Evolutionary conservation across 2,329 filamentous ascomycete species (phyloP), one percentile per base, ranked within the genome.

Genomic region (Ophiostoma sp.): DNA sequence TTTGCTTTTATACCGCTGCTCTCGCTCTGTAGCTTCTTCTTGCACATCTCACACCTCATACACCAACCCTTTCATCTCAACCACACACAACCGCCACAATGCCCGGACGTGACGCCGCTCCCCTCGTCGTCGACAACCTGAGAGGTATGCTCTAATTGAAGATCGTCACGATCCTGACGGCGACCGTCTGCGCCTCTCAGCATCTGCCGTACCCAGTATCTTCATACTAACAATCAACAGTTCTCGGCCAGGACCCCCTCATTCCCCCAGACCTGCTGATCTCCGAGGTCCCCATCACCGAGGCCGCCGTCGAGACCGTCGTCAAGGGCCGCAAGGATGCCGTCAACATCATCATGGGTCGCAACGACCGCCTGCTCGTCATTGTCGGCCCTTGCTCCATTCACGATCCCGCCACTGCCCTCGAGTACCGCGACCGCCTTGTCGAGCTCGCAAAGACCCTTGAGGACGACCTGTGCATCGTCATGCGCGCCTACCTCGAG

Each of bases 401-500:
- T 78, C 95, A 99, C 83, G 95, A 99, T 81, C 95, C 95, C 10
- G 88, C 85, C 67, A 89, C 89, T 17, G 95, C 95, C 57, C 84
- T 96, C 76, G 93, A 97, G 80, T 99, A 99, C 85, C 92, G 91
- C 79, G 82, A 85, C 73, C 88, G 90, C 71, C 87, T 99, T 67
- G 91, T 93, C 82, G 82, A 84, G 69, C 83, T 97, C 67, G 87
- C 93, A 72, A 87, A 91, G 74, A 92, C 90, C 84, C 89, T 97
- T 73, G 88, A 89, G 72, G 84, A 88, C 76, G 94, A 98, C 79
- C 86, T 99, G 66, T 89, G 89, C 79, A 91, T 99, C 79, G 89
- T 99, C 77, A 99, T 99, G 95, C 92, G 95, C 76, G 93, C 94
- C 78, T 99, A 99, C 86, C 90, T 99, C 68, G 95, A 99, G 85